These are phyloP conservation scores for Diaporthe australafricana DNA, from an alignment of 2,329 filamentous ascomycete genomes.

Conservation along the genomic window DNA sequence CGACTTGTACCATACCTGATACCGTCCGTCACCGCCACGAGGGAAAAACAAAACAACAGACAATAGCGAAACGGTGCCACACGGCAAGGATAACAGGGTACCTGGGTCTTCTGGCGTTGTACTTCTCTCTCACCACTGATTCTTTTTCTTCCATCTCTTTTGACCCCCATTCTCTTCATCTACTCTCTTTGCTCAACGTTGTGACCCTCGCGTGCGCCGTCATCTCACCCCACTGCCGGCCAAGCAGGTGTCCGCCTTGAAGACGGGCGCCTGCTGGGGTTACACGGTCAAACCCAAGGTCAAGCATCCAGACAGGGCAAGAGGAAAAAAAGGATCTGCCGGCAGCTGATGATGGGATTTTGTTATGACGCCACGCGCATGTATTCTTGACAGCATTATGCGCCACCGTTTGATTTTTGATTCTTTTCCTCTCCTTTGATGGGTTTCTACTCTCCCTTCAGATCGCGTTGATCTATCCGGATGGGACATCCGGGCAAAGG, in stretches of 20 bases:
- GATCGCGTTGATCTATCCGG: conserved; percentile 4
- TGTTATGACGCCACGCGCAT: conserved; percentile 19
- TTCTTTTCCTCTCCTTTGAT: neutral
- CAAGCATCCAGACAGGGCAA: neutral
- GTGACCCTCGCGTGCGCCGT: neutral
- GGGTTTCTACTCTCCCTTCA: conserved; percentile 7
- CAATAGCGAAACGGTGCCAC: conserved; percentile 26
- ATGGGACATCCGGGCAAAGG: conserved; percentile 20
- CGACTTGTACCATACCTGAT: conserved; percentile 30
- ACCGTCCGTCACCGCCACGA: conserved; percentile 21
- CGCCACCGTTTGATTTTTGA: conserved; percentile 16
- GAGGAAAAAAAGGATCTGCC: conserved; percentile 1
- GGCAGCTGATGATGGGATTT: conserved; percentile 19
- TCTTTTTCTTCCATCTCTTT: conserved; percentile 6
- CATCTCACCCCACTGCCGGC: conserved; percentile 1
- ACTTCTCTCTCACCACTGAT: conserved; percentile 7
- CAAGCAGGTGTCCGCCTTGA: neutral
- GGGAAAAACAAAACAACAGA: neutral
- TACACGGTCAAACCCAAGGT: conserved; percentile 1
- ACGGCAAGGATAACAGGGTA: conserved; percentile 30
- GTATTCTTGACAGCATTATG: conserved; percentile 29
- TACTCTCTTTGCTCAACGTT: neutral
- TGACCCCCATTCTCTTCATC: neutral
- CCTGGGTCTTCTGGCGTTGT: conserved; percentile 1
- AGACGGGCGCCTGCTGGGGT: neutral